Percentiles rank a stretch among this genome's conserved stretches.
phyloP scores from a whole-genome alignment of 2,329 filamentous ascomycete genomes.

The Thelonectria rubi region DNA sequence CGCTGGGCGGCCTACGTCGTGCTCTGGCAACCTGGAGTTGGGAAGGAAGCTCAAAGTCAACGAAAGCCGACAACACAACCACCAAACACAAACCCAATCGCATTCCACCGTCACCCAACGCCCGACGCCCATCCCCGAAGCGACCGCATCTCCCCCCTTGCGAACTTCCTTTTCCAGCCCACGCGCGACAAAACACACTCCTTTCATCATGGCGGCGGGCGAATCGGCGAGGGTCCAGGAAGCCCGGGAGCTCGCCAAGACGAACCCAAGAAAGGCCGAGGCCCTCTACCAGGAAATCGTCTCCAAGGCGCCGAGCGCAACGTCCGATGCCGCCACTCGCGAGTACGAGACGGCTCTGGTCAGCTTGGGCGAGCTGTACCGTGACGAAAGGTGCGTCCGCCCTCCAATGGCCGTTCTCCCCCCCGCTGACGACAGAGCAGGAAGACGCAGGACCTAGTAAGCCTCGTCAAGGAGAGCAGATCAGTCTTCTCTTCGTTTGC shows the following conservation, averaged over 20 bases:
- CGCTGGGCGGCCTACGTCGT: slow-evolving; percentile 44
- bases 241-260: slow-evolving; percentile 84
- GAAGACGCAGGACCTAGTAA: slow-evolving; percentile 84
- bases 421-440: slow-evolving; percentile 53
- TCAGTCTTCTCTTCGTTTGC: slow-evolving; percentile 94
- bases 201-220: slow-evolving; percentile 65
- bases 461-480: slow-evolving; percentile 89
- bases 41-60: slow-evolving; percentile 16
- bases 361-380: slow-evolving; percentile 89
- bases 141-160: slow-evolving; percentile 11
- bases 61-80: slow-evolving; percentile 24
- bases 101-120: slow-evolving; percentile 17
- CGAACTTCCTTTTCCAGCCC: slow-evolving; percentile 2
- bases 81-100: slow-evolving; percentile 30
- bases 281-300: slow-evolving; percentile 89
- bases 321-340: slow-evolving; percentile 82
- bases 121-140: slow-evolving; percentile 10
- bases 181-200: slow-evolving; percentile 29
- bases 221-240: slow-evolving; percentile 79
- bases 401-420: slow-evolving; percentile 8
- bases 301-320: slow-evolving; percentile 82
- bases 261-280: slow-evolving; percentile 85
- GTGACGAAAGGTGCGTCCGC: slow-evolving; percentile 78
- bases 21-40: slow-evolving; percentile 49
- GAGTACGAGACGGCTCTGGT: slow-evolving; percentile 93